Base-by-base conservation (phyloP, 768 basidiomycete species). In the Lanmaoa rubissima region DNA sequence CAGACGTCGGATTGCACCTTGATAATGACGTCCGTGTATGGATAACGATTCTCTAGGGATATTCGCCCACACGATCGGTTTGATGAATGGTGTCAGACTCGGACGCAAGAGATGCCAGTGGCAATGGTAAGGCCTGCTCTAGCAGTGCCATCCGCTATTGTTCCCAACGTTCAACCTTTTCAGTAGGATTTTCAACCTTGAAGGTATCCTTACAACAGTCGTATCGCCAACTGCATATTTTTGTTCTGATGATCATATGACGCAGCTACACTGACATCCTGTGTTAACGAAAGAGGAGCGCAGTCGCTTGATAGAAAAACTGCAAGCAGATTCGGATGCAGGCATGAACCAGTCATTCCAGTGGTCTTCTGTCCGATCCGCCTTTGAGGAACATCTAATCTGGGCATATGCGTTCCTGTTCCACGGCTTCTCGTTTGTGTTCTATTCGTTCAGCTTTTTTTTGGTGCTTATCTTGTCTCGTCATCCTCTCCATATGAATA, bases 361-460 rank as follows among this genome's bases (percentile, higher is more conserved):
- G 36, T 86, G 85, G 84, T 61, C 67, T 41, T 82, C 79, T 45
- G 84, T 85, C 40, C 71, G 73, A 14, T 82, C 84, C 58, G 83
- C 83, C 8, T 73, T 84, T 57, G 76, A 70, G 45, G 83, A 87
- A 59, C 84, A 79, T 55, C 71, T 85, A 16, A 80, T 83, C 14
- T 84, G 83, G 81, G 79, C 73, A 5, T 86, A 86, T 64, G 82
- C 82, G 0, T 62, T 84, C 19, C 71, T 85, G 1, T 85, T 85
- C 69, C 84, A 86, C 57, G 83, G 81, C 1, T 84, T 81, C 61
- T 79, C 85, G 3, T 84, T 83, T 60, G 82, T 79, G 11, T 61
- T 82, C 19, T 85, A 84, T 63, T 82, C 83, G 16, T 63, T 84
- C 58, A 82, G 81, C 66, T 69, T 86, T 7, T 86, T 85, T 69